Conservation (phyloP, 2,329 filamentous ascomycete species). For the Rhynchosporium graminicola region DNA sequence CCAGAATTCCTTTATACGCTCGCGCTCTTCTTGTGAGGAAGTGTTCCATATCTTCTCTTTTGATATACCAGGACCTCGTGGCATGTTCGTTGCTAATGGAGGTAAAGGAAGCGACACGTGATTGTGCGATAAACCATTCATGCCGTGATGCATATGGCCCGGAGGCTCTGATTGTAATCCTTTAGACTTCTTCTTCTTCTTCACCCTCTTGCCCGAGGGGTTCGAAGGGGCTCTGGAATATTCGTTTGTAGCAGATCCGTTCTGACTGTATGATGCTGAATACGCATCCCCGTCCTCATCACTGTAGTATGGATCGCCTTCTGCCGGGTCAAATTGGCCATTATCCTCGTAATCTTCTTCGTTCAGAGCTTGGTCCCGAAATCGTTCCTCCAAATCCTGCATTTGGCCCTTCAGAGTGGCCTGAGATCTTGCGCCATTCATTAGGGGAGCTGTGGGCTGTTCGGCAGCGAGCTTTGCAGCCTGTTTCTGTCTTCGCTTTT, state of each 20-base stretch:
- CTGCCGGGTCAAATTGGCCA: conserved; percentile 47
- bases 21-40: conserved; percentile 87
- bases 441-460: conserved; percentile 28
- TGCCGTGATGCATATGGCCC: conserved; percentile 31
- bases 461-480: conserved; percentile 41
- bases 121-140: conserved; percentile 37
- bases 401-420: conserved; percentile 32
- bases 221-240: conserved; percentile 35
- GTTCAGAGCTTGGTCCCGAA: conserved; percentile 36
- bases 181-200: conserved; percentile 45
- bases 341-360: conserved; percentile 36
- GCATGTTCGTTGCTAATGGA: conserved; percentile 45
- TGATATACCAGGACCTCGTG: conserved; percentile 42
- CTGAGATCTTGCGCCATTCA: conserved; percentile 31
- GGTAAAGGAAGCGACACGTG: conserved; percentile 40
- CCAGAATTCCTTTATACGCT: conserved; percentile 99
- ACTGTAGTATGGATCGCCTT: conserved; percentile 57
- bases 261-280: conserved; percentile 40
- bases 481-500: conserved; percentile 84
- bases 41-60: conserved; percentile 96
- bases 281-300: conserved; percentile 50
- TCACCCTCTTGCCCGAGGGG: conserved; percentile 41
- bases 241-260: conserved; percentile 39
- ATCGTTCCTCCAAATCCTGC: conserved; percentile 36
- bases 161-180: conserved; percentile 23